phyloP scores from a whole-genome alignment of 23 red algal species.

The Gracilaria caudata region DNA sequence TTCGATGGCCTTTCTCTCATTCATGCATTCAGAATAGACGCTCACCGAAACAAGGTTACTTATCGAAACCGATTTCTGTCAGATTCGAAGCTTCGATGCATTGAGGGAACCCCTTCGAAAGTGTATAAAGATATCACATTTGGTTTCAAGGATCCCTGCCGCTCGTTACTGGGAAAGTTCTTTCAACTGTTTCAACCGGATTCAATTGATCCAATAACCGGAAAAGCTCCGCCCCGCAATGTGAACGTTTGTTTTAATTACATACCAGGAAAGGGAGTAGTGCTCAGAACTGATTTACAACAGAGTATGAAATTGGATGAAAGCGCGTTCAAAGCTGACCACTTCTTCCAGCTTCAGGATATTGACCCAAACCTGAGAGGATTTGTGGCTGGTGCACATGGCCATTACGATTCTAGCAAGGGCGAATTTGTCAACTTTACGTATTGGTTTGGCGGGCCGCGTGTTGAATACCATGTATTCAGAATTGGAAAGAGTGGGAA shows the following conservation, averaged over 20 bases:
- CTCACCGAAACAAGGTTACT: not conserved
- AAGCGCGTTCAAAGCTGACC: conserved; percentile 8
- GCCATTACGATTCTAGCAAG: conserved; percentile 11
- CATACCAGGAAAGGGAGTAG: conserved; percentile 8
- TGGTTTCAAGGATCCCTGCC: conserved; percentile 24
- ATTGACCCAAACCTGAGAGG: not conserved
- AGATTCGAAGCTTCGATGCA: not conserved
- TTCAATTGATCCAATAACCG: conserved; percentile 39
- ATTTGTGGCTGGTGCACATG: conserved; percentile 33
- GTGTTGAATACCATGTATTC: conserved; percentile 42
- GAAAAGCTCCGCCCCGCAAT: not conserved
- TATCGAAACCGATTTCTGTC: conserved; percentile 48
- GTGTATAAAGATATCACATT: conserved; percentile 18
- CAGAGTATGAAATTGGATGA: not conserved
- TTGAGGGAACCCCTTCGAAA: not conserved
- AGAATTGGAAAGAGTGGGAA: conserved; percentile 12
- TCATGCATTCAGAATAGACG: conserved; percentile 43
- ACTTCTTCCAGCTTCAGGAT: conserved; percentile 36
- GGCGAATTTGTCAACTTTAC: conserved; percentile 61
- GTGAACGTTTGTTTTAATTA: conserved; percentile 29
- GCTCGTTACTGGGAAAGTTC: conserved; percentile 23
- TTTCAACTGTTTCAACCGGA: conserved; percentile 14
- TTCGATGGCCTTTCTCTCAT: conserved; percentile 59
- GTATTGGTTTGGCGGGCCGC: conserved; percentile 16
- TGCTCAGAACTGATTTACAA: conserved; percentile 10